Percentiles rank a stretch among this genome's conserved stretches.
Evolutionary conservation across 2,329 filamentous ascomycete genomes (phyloP).

Genomic region (Phaeosphaeria sp.): DNA sequence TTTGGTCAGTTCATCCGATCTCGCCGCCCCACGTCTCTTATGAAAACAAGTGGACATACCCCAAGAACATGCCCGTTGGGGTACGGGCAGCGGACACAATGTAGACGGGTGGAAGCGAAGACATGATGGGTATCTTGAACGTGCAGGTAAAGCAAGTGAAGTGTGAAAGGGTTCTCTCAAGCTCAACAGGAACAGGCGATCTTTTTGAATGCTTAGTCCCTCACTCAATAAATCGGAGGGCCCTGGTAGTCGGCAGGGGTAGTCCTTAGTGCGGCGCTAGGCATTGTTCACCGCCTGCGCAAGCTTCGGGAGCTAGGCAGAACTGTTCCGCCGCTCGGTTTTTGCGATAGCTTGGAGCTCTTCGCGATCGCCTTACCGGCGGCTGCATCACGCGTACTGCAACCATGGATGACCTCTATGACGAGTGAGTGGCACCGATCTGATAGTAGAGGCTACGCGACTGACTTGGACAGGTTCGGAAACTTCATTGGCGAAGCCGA

Average conservation of each 20-base stretch:
- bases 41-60: conserved; percentile 62
- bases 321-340: conserved; percentile 14
- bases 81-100: conserved; percentile 93
- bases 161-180: conserved; percentile 6
- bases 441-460: conserved; percentile 1
- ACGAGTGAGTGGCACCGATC: conserved; percentile 69
- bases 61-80: conserved; percentile 91
- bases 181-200: conserved; percentile 15
- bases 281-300: conserved; percentile 32
- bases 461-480: conserved; percentile 73
- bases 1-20: conserved; percentile 22
- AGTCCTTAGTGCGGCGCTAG: background rate
- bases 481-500: conserved; percentile 97
- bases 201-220: conserved; percentile 27
- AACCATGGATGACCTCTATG: conserved; percentile 93
- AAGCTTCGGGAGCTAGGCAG: conserved; percentile 14
- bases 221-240: conserved; percentile 16
- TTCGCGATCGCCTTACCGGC: conserved; percentile 23
- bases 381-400: conserved; percentile 22
- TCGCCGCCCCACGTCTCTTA: conserved; percentile 28
- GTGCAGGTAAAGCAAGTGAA: conserved; percentile 6
- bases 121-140: conserved; percentile 63
- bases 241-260: conserved; percentile 20
- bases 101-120: conserved; percentile 86
- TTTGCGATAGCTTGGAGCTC: conserved; percentile 11